These are phyloP conservation scores for Aspergillus incahuasiensis DNA, from an alignment of 495 filamentous ascomycete genomes.

Conservation along the genomic window DNA sequence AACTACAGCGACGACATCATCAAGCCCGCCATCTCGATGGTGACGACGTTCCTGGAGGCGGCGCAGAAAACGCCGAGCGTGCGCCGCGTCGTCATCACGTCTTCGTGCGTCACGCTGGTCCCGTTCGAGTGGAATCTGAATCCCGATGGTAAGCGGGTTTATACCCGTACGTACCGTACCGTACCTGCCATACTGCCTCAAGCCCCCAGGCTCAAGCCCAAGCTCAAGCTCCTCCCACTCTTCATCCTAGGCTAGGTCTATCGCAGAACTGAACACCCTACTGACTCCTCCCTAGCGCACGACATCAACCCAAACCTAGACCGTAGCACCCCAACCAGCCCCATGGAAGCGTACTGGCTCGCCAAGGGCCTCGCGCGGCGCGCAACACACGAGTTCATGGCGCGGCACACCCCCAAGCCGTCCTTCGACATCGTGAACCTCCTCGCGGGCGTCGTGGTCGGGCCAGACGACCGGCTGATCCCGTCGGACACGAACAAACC, in stretches of 20 bases:
- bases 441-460: conserved; percentile 20
- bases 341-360: conserved; percentile 26
- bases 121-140: conserved; percentile 22
- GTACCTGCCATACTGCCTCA: not conserved
- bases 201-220: not conserved
- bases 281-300: no score
- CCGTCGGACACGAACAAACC: not conserved
- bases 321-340: conserved; percentile 1
- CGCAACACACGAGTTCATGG: conserved; percentile 21
- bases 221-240: not conserved
- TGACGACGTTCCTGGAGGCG: conserved; percentile 39
- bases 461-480: conserved; percentile 17
- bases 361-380: conserved; percentile 29
- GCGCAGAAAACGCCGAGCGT: conserved; percentile 30
- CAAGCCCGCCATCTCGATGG: conserved; percentile 34
- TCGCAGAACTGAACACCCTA: no score
- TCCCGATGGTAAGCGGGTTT: conserved; percentile 17
- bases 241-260: not conserved
- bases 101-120: conserved; percentile 30
- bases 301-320: not conserved
- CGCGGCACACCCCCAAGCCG: conserved; percentile 8
- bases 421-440: conserved; percentile 22
- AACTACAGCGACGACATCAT: conserved; percentile 24
- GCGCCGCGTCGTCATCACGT: conserved; percentile 44
- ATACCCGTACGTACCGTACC: no score